phyloP scores from a whole-genome alignment of 805 yeast species.

The Ogataea ramenticola region DNA sequence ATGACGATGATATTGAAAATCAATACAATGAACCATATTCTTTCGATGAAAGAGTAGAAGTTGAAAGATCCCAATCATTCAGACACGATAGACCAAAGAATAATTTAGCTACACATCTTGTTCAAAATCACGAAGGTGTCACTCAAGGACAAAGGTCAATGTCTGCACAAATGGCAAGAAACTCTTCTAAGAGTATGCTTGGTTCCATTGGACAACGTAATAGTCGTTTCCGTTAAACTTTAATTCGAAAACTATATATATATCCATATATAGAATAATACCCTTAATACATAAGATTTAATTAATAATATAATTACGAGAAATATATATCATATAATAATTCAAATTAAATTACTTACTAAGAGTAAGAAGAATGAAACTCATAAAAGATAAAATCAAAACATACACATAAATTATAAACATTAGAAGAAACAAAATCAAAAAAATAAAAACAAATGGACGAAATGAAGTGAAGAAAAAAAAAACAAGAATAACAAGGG shows the following conservation, averaged over 20 bases:
- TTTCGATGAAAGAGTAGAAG: conserved; percentile 19
- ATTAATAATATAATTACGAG: no score
- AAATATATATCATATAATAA: no score
- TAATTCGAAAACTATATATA: no score
- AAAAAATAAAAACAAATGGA: not conserved
- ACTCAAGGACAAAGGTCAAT: conserved; percentile 2
- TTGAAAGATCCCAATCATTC: conserved; percentile 22
- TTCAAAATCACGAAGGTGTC: not conserved
- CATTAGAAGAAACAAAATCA: not conserved
- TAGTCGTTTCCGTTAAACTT: not conserved
- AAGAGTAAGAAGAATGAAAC: no score
- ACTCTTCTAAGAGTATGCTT: not conserved
- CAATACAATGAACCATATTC: conserved; percentile 22
- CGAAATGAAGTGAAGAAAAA: not conserved
- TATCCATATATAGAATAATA: no score
- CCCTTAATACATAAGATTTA: no score
- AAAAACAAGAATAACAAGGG: not conserved
- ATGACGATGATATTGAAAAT: conserved; percentile 37
- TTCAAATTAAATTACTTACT: no score
- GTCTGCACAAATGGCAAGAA: conserved; percentile 10
- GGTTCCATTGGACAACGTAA: not conserved
- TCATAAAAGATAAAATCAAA: no score
- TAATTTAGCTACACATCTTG: conserved; percentile 2
- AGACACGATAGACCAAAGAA: conserved; percentile 20
- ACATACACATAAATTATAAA: no score